Evolutionary conservation across 306 rosid genomes (phyloP), one percentile per base, ranked within the genome.

Genomic region (Medicago ruthenica): DNA sequence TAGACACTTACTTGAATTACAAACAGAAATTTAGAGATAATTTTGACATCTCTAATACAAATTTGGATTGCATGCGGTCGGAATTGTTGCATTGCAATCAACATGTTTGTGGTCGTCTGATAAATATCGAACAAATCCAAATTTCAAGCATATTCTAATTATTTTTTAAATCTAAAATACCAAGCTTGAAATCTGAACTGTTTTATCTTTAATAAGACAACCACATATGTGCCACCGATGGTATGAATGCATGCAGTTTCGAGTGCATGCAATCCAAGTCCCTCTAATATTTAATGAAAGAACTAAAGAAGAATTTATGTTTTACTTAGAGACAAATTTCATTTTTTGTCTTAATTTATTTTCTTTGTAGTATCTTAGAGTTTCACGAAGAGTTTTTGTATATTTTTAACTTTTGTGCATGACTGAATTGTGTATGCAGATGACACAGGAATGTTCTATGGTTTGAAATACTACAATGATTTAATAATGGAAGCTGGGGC

Each of bases 391-490:
- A 27, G 31, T 27, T 27, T 27, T 27, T n/a, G 0, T 8, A 7
- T 16, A 7, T 16, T 20, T 31, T 14, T 50, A 48, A 21, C 75
- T 3, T 3, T 6, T 20, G 53, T 69, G 54, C 59, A 61, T 18
- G 61, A 8, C 36, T 64, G 55, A 42, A 36, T 67, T 63, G 70
- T 67, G 27, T 62, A 11, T 84, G 87, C 94, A 93, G 98, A 93
- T 88, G 98, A 93, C 72, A 93, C 98, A 39, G 97, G 92, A 31
- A 91, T 91, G 97, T 93, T 93, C 81, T 93, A 91, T 42, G 98
- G 98, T 67, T 88, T 91, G 88, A 91, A 89, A 66, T 93, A 72
- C 85, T 91, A 88, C 85, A 93, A 93, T 74, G 98, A 93, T 80
- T 76, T 91, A 13, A 55, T 93, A 70, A 89, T 93, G 96, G 92